Percentiles rank a stretch among this genome's conserved stretches.
These are phyloP conservation scores for Sequoia sempervirens DNA, from an alignment of 75 land plant genomes.

Conservation along the genomic window DNA sequence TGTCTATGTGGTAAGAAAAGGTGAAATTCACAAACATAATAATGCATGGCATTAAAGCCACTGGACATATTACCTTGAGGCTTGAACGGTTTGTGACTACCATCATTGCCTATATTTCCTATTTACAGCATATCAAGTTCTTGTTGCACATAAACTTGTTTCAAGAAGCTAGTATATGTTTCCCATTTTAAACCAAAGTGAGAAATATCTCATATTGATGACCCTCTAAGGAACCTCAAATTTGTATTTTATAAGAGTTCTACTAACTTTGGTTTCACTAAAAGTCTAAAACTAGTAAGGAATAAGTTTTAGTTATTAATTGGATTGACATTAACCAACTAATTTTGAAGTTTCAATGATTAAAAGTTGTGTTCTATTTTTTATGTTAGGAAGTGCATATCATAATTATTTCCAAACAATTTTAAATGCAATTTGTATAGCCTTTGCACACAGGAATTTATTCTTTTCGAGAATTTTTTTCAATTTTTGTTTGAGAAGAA, in stretches of 20 bases:
- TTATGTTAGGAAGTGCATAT: background rate
- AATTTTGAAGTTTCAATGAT: background rate
- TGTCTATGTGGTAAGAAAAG: background rate
- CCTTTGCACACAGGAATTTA: background rate
- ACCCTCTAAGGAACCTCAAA: background rate
- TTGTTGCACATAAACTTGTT: background rate
- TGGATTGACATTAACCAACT: background rate
- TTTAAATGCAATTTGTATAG: background rate
- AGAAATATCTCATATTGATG: background rate
- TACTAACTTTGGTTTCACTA: background rate
- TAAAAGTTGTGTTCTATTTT: background rate
- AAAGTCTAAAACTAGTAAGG: background rate
- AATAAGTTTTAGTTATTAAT: background rate
- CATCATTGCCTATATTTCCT: background rate
- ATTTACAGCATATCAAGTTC: background rate
- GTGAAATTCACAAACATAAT: background rate
- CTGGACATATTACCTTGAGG: background rate
- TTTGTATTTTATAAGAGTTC: background rate
- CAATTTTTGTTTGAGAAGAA: background rate
- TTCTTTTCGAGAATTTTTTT: background rate
- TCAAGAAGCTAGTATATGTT: background rate
- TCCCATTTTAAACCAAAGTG: background rate
- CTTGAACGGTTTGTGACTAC: background rate
- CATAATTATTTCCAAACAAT: background rate
- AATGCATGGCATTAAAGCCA: background rate